Conservation (phyloP, 2,329 filamentous ascomycete genomes). For the Monosporascus sp. region DNA sequence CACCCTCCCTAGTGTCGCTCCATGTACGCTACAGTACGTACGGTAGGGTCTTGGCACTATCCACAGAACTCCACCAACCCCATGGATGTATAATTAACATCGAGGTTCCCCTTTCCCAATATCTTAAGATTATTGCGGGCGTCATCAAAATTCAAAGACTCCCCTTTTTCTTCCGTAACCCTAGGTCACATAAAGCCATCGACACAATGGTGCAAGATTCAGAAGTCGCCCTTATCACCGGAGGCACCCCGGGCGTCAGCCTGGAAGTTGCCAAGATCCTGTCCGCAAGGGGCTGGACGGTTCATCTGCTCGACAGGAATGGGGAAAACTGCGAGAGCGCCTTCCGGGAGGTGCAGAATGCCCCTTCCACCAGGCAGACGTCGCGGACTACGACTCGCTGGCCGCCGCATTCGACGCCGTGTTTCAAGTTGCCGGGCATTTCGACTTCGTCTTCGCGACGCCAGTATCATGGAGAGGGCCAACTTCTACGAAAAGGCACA, state of each 20-base stretch:
- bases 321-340: background rate
- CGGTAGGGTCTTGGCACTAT: too few species aligned
- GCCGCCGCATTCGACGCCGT: conserved; percentile 13
- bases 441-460: conserved; percentile 21
- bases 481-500: conserved; percentile 14
- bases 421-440: conserved; percentile 8
- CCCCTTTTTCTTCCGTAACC: too few species aligned
- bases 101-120: too few species aligned
- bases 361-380: conserved; percentile 12
- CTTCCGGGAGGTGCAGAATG: background rate
- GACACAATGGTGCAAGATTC: background rate
- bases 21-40: too few species aligned
- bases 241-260: conserved; percentile 17
- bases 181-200: background rate
- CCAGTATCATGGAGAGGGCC: conserved; percentile 16
- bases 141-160: too few species aligned
- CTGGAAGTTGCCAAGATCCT: conserved; percentile 18
- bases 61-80: too few species aligned
- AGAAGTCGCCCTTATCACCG: conserved; percentile 19
- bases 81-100: too few species aligned
- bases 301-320: conserved; percentile 17
- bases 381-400: conserved; percentile 13
- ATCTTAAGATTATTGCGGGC: too few species aligned
- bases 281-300: conserved; percentile 13
- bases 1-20: too few species aligned